A percentile compares a stretch with the other conserved stretches of the same genome.
Conservation (phyloP, 768 basidiomycete genomes). For the Candolleomyces aberdarensis region DNA sequence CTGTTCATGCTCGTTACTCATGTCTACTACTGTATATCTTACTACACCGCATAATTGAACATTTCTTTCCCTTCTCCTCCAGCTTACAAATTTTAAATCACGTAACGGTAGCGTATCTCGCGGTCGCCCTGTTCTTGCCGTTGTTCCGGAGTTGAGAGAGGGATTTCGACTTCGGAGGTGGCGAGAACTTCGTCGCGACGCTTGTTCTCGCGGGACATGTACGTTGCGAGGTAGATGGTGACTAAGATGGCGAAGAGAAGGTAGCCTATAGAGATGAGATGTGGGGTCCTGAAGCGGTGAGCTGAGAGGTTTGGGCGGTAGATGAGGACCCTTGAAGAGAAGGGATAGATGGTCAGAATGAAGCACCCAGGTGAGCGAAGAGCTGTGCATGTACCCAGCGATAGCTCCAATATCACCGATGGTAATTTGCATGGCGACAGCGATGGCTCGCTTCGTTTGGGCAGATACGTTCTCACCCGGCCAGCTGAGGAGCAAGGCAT, state of each 20-base stretch:
- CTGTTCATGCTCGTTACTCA: neutral
- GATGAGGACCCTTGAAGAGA: slow-evolving; percentile 41
- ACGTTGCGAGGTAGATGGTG: slow-evolving; percentile 41
- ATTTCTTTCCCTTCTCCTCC: too few species aligned
- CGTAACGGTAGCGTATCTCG: slow-evolving; percentile 38
- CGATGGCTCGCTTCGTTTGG: slow-evolving; percentile 63
- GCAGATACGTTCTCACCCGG: slow-evolving; percentile 67
- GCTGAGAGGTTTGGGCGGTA: slow-evolving; percentile 48
- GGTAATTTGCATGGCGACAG: slow-evolving; percentile 61
- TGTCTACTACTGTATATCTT: neutral
- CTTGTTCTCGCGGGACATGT: slow-evolving; percentile 50
- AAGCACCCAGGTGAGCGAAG: neutral
- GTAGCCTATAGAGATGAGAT: slow-evolving; percentile 60
- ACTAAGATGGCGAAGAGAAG: slow-evolving; percentile 44
- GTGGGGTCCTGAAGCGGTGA: slow-evolving; percentile 50
- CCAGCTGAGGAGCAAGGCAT: slow-evolving; percentile 56
- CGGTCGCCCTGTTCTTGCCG: slow-evolving; percentile 36
- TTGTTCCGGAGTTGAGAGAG: slow-evolving; percentile 18
- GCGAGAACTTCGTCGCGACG: slow-evolving; percentile 32
- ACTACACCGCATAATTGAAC: too few species aligned
- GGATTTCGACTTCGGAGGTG: slow-evolving; percentile 20
- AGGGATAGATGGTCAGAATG: neutral
- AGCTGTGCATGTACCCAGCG: slow-evolving; percentile 32
- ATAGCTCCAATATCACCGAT: slow-evolving; percentile 62
- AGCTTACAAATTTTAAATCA: slow-evolving; percentile 20